These are phyloP conservation scores for Melastoma candidum DNA, from an alignment of 441 rosid genomes.

Conservation along the genomic window DNA sequence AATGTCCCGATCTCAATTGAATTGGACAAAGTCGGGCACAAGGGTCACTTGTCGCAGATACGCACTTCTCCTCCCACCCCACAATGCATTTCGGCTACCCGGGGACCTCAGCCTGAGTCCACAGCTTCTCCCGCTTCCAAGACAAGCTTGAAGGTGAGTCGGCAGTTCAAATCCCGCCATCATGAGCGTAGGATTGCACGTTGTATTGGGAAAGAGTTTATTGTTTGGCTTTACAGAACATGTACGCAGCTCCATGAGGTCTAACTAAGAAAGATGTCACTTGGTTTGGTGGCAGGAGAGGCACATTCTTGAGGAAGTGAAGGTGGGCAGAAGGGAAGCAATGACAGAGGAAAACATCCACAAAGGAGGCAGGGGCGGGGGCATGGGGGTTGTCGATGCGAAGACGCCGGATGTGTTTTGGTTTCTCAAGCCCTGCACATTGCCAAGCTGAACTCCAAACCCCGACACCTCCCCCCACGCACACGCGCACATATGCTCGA, in stretches of 20 bases:
- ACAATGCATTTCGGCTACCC: conserved; percentile 74
- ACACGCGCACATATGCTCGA: no score
- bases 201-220: no score
- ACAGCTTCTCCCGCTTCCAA: conserved; percentile 38
- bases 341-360: conserved; percentile 22
- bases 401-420: conserved; percentile 64
- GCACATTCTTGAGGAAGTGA: conserved; percentile 38
- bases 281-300: conserved; percentile 31
- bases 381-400: conserved; percentile 27
- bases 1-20: conserved; percentile 34
- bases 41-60: conserved; percentile 47
- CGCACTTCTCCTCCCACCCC: conserved; percentile 88
- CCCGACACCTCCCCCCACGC: no score
- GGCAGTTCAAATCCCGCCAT: no score
- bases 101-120: conserved; percentile 18
- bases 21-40: conserved; percentile 36
- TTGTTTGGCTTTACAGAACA: no score
- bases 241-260: no score
- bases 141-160: conserved; percentile 47
- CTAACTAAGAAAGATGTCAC: neutral
- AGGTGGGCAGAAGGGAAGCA: conserved; percentile 27
- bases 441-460: conserved; percentile 15
- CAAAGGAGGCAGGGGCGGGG: conserved; percentile 15
- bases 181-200: no score
- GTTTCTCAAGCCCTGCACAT: conserved; percentile 88